Evolutionary conservation across 192 early-diverging fungal genomes (phyloP).

Genomic region (Entomortierella parvispora): DNA sequence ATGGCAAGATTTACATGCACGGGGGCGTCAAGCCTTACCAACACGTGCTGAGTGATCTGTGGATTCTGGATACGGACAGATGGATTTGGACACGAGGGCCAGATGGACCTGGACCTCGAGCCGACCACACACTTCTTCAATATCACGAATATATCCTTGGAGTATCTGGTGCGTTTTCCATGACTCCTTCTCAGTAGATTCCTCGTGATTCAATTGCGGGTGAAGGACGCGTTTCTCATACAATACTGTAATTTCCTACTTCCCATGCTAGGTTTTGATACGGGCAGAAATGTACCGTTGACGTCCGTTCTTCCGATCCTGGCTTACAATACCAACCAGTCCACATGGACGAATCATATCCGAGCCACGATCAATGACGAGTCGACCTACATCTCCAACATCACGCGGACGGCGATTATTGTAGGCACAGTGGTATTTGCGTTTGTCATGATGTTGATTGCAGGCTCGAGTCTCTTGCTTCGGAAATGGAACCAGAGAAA

Average conservation of each 20-base stretch:
- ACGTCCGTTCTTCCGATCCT: slow-evolving; percentile 17
- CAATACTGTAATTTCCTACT: neutral
- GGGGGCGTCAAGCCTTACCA: slow-evolving; percentile 48
- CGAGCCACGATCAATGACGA: slow-evolving; percentile 22
- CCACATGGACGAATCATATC: slow-evolving; percentile 31
- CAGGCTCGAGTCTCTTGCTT: slow-evolving; percentile 24
- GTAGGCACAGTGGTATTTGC: slow-evolving; percentile 29
- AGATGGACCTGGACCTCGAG: slow-evolving; percentile 44
- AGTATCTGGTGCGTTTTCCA: slow-evolving; percentile 23
- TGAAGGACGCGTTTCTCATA: neutral
- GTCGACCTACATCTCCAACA: slow-evolving; percentile 26
- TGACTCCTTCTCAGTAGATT: neutral
- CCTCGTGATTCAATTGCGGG: neutral
- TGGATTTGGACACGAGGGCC: slow-evolving; percentile 40
- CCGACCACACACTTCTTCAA: slow-evolving; percentile 37
- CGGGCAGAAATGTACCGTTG: slow-evolving; percentile 28
- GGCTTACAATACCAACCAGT: slow-evolving; percentile 34
- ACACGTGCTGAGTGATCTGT: slow-evolving; percentile 38
- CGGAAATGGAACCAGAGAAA: slow-evolving; percentile 47
- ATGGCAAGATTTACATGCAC: slow-evolving; percentile 40
- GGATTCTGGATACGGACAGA: slow-evolving; percentile 36
- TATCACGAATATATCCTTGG: slow-evolving; percentile 43
- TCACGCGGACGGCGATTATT: slow-evolving; percentile 32
- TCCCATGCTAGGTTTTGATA: slow-evolving; percentile 19
- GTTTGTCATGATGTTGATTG: slow-evolving; percentile 16